Conservation (phyloP, 1,139 yeast species). For the Sugiyamaella pinicola region DNA sequence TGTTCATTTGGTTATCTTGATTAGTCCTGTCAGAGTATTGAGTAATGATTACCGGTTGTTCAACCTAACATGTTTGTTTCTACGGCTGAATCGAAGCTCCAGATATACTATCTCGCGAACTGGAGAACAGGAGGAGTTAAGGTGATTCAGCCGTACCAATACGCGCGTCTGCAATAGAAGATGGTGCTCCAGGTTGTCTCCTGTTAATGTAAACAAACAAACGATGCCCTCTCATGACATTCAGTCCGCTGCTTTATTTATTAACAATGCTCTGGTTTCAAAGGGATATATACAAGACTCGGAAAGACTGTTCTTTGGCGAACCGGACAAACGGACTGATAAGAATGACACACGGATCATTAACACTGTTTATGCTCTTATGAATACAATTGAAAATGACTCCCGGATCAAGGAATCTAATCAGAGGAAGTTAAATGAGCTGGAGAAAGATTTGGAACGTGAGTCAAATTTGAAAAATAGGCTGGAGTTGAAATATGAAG, state of each 20-base stretch:
- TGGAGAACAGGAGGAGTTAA: neutral
- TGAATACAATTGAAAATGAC: conserved; percentile 34
- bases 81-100: too few species aligned
- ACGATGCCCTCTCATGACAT: conserved; percentile 26
- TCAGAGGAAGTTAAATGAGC: conserved; percentile 22
- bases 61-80: too few species aligned
- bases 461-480: conserved; percentile 23
- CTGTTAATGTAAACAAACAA: neutral
- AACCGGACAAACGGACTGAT: neutral
- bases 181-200: too few species aligned
- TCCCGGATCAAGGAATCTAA: conserved; percentile 25
- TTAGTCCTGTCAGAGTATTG: too few species aligned
- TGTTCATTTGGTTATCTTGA: too few species aligned
- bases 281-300: conserved; percentile 35
- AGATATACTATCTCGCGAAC: neutral
- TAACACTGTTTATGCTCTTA: conserved; percentile 36
- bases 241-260: conserved; percentile 34
- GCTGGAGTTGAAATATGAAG: conserved; percentile 21
- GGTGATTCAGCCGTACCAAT: neutral
- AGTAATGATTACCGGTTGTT: too few species aligned
- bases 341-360: conserved; percentile 34
- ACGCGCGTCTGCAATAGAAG: too few species aligned
- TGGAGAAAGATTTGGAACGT: conserved; percentile 27
- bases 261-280: conserved; percentile 35
- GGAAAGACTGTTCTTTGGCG: conserved; percentile 32